Conservation (phyloP, 768 basidiomycete genomes). For the Trametes elegans region DNA sequence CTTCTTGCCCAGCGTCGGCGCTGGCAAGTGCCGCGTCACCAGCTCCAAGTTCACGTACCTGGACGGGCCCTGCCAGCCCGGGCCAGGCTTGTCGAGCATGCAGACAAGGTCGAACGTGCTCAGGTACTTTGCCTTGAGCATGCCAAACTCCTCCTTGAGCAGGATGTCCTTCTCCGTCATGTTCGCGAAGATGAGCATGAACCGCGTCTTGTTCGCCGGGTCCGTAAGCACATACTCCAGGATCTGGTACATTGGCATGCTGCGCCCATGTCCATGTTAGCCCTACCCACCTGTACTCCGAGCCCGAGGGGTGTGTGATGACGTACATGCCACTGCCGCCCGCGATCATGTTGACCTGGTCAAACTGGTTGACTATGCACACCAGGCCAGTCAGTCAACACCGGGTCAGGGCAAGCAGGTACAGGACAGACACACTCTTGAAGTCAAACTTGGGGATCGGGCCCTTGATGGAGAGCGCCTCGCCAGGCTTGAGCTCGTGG, state of each 20-base stretch:
- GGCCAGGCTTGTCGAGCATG: constrained; percentile 72
- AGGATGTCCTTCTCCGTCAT: constrained; percentile 89
- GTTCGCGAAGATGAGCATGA: constrained; percentile 90
- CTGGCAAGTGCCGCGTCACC: constrained; percentile 69
- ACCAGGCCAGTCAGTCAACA: background rate
- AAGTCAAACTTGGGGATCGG: constrained; percentile 87
- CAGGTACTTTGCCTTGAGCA: constrained; percentile 64
- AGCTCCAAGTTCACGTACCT: constrained; percentile 77
- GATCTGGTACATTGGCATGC: constrained; percentile 84
- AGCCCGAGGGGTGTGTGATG: background rate
- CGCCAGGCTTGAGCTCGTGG: constrained; percentile 76
- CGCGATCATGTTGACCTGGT: constrained; percentile 84
- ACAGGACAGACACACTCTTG: constrained; percentile 67
- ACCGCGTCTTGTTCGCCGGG: constrained; percentile 86
- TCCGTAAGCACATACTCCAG: constrained; percentile 71
- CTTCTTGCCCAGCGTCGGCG: constrained; percentile 65
- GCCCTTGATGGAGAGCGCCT: constrained; percentile 84
- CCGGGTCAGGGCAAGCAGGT: background rate
- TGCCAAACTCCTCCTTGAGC: constrained; percentile 74
- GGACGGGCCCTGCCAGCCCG: constrained; percentile 59
- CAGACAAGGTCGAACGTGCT: constrained; percentile 80
- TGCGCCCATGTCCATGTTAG: constrained; percentile 29
- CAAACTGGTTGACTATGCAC: constrained; percentile 76
- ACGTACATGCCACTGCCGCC: constrained; percentile 92
- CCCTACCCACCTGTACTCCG: no score